Base-by-base conservation (phyloP, 768 basidiomycete species). In the Suillus lakei region DNA sequence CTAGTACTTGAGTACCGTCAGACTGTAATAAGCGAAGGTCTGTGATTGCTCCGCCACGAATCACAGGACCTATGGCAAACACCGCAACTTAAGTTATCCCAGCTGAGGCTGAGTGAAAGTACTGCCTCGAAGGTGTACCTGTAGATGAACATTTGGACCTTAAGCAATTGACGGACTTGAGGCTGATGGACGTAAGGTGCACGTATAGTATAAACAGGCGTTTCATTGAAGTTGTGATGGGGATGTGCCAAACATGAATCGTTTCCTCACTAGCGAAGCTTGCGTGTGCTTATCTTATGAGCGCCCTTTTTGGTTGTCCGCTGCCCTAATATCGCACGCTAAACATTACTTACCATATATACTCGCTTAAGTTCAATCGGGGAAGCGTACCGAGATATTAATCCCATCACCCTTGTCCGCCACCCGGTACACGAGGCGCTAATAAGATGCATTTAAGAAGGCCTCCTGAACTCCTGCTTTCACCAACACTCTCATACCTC, bases 401-500 rank as follows among this genome's bases (percentile, higher is more conserved):
- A 68, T 63, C 46, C 77, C 75, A 71, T 75, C 46, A 61, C 59
- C 56, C 64, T 48, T 54, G 64, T 72, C 66, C 38, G 66, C 74
- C 78, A 74, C 75, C 65, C 72, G 77, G 72, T 63, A 63, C 78
- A 79, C 72, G 75, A 79, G 78, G 78, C 76, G 64, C 67, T 61
- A 59, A 66, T 69, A 71, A 72, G 69, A 30, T 48, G 63, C 68
- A 72, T 70, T 77, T 80, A 80, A 79, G 74, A 76, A 76, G 71
- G 75, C 71, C 72, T 76, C 76, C n/a, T n/a, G n/a, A n/a, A n/a
- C 76, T 75, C 76, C 67, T 64, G 70, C 64, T 72, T 75, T 69
- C 67, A 63, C 48, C 64, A 60, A 18, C 38, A 39, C 23, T 28
- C 58, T 28, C 58, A 41, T 54, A n/a, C n/a, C n/a, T 26, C 23